Conservation (phyloP, 108 stramenopile genomes). For the Cyclotella distinguenda region DNA sequence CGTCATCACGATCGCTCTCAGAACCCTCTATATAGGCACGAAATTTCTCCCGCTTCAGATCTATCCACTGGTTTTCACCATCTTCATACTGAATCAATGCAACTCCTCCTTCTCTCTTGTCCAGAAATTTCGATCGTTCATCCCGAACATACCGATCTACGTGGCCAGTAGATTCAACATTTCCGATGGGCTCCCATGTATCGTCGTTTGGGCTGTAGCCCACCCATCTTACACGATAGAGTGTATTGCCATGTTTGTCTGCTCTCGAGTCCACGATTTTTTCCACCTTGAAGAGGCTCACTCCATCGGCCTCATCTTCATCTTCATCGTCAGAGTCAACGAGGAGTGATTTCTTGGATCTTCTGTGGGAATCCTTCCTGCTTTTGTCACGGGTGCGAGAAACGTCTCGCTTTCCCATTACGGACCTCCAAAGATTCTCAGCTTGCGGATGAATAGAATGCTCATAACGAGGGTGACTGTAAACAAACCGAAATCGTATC, state of each 20-base stretch:
- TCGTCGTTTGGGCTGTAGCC: constrained; percentile 30
- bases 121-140: constrained; percentile 13
- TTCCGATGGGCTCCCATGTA: constrained; percentile 37
- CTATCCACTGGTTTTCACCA: constrained; percentile 28
- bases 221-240: constrained; percentile 21
- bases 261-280: constrained; percentile 23
- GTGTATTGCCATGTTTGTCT: neutral
- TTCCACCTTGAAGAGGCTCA: constrained; percentile 18
- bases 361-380: too few species aligned
- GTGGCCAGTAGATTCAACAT: constrained; percentile 32
- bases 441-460: too few species aligned
- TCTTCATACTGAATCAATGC: constrained; percentile 45
- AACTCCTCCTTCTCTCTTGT: constrained; percentile 15
- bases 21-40: constrained; percentile 5
- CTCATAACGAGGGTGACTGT: too few species aligned
- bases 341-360: neutral
- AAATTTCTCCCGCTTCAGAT: constrained; percentile 36
- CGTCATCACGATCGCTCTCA: constrained; percentile 19
- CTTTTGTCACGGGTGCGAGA: too few species aligned
- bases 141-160: constrained; percentile 35
- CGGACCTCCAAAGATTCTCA: too few species aligned
- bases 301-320: constrained; percentile 11
- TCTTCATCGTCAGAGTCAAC: neutral
- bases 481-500: too few species aligned
- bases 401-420: too few species aligned